Evolutionary conservation across 352 stramenopile genomes (phyloP), one percentile per base, ranked within the genome.

Genomic region (Peronospora farinosa): DNA sequence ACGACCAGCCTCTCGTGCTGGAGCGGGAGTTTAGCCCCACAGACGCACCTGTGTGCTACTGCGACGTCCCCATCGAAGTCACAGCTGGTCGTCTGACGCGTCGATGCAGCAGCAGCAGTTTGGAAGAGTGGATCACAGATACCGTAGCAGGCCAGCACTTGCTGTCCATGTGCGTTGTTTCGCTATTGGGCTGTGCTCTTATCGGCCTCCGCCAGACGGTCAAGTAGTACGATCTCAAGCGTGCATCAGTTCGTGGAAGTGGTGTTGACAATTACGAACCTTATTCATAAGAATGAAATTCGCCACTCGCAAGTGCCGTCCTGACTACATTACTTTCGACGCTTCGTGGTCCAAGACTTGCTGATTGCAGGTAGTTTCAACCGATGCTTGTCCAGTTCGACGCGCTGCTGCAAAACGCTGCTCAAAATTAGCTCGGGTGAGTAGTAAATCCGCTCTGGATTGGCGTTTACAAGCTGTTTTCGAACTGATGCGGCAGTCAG

Each of bases 81-180:
- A 65, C 56, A 2, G 15, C 54, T 9, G 30, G 27, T 32, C 65
- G 55, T 45, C 42, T 46, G 36, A 63, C 17, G 28, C 62, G 42
- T 33, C 65, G 40, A 40, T 59, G 62, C 36, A 57, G 51, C 51
- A 69, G 47, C 47, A 63, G 49, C 43, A n/a, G n/a, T n/a, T 30
- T 71, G 19, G 62, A 71, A 43, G 54, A 54, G 27, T 75, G 65
- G 72, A 43, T 64, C 41, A 48, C 68, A 52, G 63, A 80, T 35
- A 63, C 53, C 25, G 11, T 80, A 38, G 64, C 65, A 17, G 40
- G 65, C 11, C 63, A 79, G 40, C 63, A 85, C 44, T 44, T 82
- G 37, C 39, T 85, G 16, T 80, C 68, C 38, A 60, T 85, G 45
- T 82, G 69, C 42, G 58, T 80, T n/a, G 51, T 85, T 40, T 80